Percentiles rank a stretch among this genome's conserved stretches.
phyloP scores from a whole-genome alignment of 1,139 yeast species.

The Meyerozyma carpophila region DNA sequence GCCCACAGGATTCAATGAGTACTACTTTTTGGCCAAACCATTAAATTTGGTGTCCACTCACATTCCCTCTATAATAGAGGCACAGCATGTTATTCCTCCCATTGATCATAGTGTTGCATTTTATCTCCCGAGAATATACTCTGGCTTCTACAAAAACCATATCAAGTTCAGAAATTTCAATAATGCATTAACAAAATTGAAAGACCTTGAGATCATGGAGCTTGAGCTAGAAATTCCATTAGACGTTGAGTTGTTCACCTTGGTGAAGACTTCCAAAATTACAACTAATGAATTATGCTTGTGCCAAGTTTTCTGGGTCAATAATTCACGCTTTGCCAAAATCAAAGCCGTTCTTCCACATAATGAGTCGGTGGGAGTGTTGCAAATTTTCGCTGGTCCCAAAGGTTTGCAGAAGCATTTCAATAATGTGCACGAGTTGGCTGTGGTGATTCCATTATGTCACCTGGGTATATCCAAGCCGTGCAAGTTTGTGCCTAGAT shows the following conservation, averaged over 20 bases:
- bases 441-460: conserved; percentile 71
- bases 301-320: conserved; percentile 72
- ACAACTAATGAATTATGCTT: conserved; percentile 55
- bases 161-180: conserved; percentile 64
- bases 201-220: conserved; percentile 75
- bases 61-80: conserved; percentile 69
- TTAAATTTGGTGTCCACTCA: conserved; percentile 74
- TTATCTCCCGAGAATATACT: conserved; percentile 78
- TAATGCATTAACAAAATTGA: conserved; percentile 67
- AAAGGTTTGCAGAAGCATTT: conserved; percentile 58
- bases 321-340: conserved; percentile 60
- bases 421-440: conserved; percentile 61
- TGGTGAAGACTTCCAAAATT: conserved; percentile 47
- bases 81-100: conserved; percentile 85
- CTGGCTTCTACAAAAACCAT: conserved; percentile 63
- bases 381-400: conserved; percentile 71
- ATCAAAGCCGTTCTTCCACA: conserved; percentile 80
- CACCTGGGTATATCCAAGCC: conserved; percentile 65
- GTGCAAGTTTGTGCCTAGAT: conserved; percentile 59
- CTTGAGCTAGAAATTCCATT: conserved; percentile 66
- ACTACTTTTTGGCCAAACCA: conserved; percentile 78
- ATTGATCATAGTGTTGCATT: conserved; percentile 73
- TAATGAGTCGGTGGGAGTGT: conserved; percentile 59
- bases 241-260: conserved; percentile 58
- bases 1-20: conserved; percentile 34